Conservation (phyloP, 306 rosid genomes). For the Canavalia ensiformis region DNA sequence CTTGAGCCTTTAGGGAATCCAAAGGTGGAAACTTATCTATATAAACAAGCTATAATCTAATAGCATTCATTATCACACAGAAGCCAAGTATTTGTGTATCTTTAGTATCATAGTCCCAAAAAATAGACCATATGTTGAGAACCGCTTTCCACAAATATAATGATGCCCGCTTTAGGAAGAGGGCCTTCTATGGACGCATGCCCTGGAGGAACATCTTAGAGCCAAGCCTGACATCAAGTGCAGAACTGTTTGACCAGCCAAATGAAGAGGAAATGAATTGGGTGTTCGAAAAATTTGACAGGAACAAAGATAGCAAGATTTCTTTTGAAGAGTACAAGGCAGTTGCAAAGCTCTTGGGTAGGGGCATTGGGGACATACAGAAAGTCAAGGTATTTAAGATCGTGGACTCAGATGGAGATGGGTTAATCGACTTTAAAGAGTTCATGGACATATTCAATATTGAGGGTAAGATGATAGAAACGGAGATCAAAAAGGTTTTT, state of each 20-base stretch:
- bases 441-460: slow-evolving; percentile 64
- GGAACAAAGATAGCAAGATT: slow-evolving; percentile 76
- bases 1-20: slow-evolving; percentile 39
- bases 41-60: slow-evolving; percentile 34
- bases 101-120: not conserved
- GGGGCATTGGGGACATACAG: slow-evolving; percentile 56
- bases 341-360: slow-evolving; percentile 60
- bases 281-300: slow-evolving; percentile 79
- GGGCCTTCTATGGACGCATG: slow-evolving; percentile 33
- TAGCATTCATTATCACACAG: slow-evolving; percentile 1
- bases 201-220: slow-evolving; percentile 49
- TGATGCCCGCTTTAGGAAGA: slow-evolving; percentile 49
- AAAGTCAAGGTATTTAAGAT: slow-evolving; percentile 60
- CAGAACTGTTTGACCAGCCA: slow-evolving; percentile 46
- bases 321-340: slow-evolving; percentile 74
- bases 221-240: slow-evolving; percentile 35
- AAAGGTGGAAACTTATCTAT: slow-evolving; percentile 42
- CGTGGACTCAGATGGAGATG: slow-evolving; percentile 79
- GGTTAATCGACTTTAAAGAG: slow-evolving; percentile 73
- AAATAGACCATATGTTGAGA: slow-evolving; percentile 55
- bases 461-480: slow-evolving; percentile 53
- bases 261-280: slow-evolving; percentile 69
- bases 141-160: slow-evolving; percentile 60
- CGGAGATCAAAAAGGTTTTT: slow-evolving; percentile 70
- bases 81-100: slow-evolving; percentile 6